Conservation (phyloP, 2,329 filamentous ascomycete species). For the Exophiala sp. region DNA sequence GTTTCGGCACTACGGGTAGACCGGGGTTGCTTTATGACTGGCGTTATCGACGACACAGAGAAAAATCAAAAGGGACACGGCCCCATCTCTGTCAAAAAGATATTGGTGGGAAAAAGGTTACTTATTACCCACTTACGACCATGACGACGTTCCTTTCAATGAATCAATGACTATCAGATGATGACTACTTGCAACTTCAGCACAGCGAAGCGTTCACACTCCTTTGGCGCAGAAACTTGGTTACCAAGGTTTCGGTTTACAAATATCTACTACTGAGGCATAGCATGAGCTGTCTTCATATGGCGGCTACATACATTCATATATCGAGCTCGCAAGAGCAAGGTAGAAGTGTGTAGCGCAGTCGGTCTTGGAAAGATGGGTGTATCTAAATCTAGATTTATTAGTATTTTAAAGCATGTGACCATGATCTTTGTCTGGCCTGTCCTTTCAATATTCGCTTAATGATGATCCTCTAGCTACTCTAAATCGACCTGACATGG, state of each 20-base stretch:
- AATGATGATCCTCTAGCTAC: too few relatives aligned
- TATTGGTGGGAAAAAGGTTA: not conserved
- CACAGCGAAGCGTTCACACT: constrained; percentile 9
- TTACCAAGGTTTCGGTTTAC: not conserved
- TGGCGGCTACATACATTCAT: constrained; percentile 7
- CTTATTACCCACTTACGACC: not conserved
- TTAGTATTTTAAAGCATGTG: too few relatives aligned
- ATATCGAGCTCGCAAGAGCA: not conserved
- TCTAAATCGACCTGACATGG: too few relatives aligned
- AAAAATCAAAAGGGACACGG: not conserved
- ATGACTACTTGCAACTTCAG: constrained; percentile 13
- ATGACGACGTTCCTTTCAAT: constrained; percentile 5
- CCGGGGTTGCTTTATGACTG: not conserved
- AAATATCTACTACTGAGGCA: not conserved
- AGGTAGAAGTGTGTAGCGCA: constrained; percentile 15
- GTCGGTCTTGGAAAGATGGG: constrained; percentile 69
- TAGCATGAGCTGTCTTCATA: not conserved
- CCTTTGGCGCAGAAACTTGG: not conserved
- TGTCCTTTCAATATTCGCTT: too few relatives aligned
- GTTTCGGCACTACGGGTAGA: not conserved
- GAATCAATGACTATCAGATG: not conserved
- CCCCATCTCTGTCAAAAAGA: not conserved
- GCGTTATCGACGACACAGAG: constrained; percentile 1
- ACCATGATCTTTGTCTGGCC: too few relatives aligned
- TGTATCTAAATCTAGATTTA: too few relatives aligned